phyloP scores from a whole-genome alignment of 768 basidiomycete genomes.

The Mrakia gelida region DNA sequence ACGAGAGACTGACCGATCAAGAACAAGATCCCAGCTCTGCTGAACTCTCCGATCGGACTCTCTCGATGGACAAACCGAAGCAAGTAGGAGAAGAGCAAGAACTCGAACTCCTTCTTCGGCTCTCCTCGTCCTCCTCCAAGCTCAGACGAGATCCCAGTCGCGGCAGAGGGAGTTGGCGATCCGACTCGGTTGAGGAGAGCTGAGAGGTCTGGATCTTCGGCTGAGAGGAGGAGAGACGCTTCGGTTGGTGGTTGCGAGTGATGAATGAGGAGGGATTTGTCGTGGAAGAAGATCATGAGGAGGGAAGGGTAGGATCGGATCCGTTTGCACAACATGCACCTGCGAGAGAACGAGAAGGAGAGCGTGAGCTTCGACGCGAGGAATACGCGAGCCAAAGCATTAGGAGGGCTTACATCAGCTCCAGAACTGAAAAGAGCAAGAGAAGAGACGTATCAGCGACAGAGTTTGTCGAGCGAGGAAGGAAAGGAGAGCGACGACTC shows the following conservation, averaged over 20 bases:
- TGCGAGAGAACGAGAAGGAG: constrained; percentile 54
- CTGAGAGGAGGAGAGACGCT: constrained; percentile 60
- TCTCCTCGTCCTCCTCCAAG: not conserved
- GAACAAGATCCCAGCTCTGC: constrained; percentile 77
- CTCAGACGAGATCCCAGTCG: constrained; percentile 39
- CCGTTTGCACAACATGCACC: constrained; percentile 86
- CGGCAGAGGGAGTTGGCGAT: constrained; percentile 35
- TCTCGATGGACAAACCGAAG: constrained; percentile 92
- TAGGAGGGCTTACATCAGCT: not conserved
- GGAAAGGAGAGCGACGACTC: constrained; percentile 43
- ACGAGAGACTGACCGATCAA: constrained; percentile 48
- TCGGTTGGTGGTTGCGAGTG: constrained; percentile 23
- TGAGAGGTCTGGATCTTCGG: constrained; percentile 55
- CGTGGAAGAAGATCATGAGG: constrained; percentile 95
- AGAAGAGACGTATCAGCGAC: not conserved
- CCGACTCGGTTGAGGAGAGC: constrained; percentile 38
- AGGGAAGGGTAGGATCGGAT: constrained; percentile 84
- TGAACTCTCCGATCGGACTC: constrained; percentile 87
- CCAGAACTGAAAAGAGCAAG: constrained; percentile 18
- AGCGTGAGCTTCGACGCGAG: constrained; percentile 46
- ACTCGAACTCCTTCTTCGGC: constrained; percentile 68
- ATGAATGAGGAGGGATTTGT: constrained; percentile 55
- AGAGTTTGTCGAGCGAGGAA: not conserved
- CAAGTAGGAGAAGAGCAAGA: constrained; percentile 90
- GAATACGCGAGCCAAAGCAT: not conserved